Evolutionary conservation across 805 yeast species (phyloP).

Genomic region (Lachancea lanzarotensis): DNA sequence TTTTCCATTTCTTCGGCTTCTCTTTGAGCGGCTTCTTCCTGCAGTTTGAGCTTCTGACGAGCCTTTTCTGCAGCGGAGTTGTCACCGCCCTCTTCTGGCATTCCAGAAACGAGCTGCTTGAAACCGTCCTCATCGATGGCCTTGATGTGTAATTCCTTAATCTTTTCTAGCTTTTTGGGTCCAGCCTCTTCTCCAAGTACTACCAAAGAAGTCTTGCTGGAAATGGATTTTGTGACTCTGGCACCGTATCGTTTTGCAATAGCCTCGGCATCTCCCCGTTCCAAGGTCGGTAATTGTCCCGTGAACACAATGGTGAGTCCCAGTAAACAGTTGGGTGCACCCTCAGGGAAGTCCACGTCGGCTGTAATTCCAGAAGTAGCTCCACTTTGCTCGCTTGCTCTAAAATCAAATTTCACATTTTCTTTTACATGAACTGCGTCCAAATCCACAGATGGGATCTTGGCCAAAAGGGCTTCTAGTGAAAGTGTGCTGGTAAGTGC

Average conservation of each 20-base stretch:
- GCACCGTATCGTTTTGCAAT: slow-evolving; percentile 87
- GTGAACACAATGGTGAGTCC: slow-evolving; percentile 93
- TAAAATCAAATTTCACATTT: slow-evolving; percentile 51
- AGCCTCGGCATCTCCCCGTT: slow-evolving; percentile 67
- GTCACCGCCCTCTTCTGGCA: slow-evolving; percentile 91
- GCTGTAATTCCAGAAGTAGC: slow-evolving; percentile 24
- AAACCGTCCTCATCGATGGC: slow-evolving; percentile 87
- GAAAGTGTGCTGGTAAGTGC: slow-evolving; percentile 7
- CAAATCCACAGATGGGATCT: slow-evolving; percentile 70
- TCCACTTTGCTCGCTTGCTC: slow-evolving; percentile 41
- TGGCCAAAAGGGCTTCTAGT: slow-evolving; percentile 36
- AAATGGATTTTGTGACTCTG: slow-evolving; percentile 76
- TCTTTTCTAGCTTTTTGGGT: slow-evolving; percentile 83
- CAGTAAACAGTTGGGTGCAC: slow-evolving; percentile 75
- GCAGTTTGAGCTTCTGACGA: slow-evolving; percentile 58
- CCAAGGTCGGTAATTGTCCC: slow-evolving; percentile 74
- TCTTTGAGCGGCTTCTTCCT: slow-evolving; percentile 49
- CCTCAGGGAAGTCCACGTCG: slow-evolving; percentile 59
- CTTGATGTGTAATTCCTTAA: slow-evolving; percentile 64
- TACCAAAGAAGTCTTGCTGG: slow-evolving; percentile 78
- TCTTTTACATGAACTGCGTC: slow-evolving; percentile 42
- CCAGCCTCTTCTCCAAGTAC: slow-evolving; percentile 96
- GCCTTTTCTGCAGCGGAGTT: slow-evolving; percentile 76
- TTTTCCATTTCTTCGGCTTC: slow-evolving; percentile 44
- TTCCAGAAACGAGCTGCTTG: slow-evolving; percentile 56